Base-by-base conservation (phyloP, 2,329 filamentous ascomycete genomes). In the Fusarium transvaalense region DNA sequence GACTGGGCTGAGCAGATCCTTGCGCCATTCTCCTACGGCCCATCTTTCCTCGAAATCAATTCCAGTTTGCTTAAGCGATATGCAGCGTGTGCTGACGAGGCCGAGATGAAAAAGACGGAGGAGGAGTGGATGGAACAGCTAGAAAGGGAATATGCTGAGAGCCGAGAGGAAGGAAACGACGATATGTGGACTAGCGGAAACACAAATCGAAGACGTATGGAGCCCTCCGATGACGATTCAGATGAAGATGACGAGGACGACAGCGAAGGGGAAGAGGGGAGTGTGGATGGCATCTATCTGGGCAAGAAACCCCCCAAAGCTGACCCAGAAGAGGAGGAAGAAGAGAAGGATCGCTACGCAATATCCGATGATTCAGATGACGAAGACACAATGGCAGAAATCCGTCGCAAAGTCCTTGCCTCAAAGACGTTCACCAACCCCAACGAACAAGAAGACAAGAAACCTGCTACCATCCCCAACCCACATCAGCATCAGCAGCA, bases 171-270 rank as follows among this genome's bases (percentile, higher is more conserved):
- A 38, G 88, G 88, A 31, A 86, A 85, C 19, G 88, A 90, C 55
- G 93, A 97, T 80, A 89, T 93, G 60, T 98, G 95, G 96, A 91
- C 89, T n/a, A 90, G 89, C 13, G 95, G 95, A 9, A 98, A 98
- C 74, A 89, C 91, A 72, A 98, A 98, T 75, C 86, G 91, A 65
- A 82, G 86, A 32, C 76, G 84, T 6, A 72, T 83, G 25, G 83
- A 84, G 43, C 83, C 85, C 32, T 88, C 86, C 2, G 81, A 83
- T 0, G 83, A 84, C 0, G 82, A 50, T 15, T 35, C 32, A 10
- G 43, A 83, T 0, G 83, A 83, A 0, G 82, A 84, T 0, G 82
- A 84, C 0, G 81, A 82, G 1, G 82, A 81, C 3, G 80, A 82
- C 3, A 80, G 82, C 15, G 80, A 83, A 2, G 82, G 82, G 3